Evolutionary conservation across 2,329 filamentous ascomycete species (phyloP).

Genomic region (Penicillium sp.): DNA sequence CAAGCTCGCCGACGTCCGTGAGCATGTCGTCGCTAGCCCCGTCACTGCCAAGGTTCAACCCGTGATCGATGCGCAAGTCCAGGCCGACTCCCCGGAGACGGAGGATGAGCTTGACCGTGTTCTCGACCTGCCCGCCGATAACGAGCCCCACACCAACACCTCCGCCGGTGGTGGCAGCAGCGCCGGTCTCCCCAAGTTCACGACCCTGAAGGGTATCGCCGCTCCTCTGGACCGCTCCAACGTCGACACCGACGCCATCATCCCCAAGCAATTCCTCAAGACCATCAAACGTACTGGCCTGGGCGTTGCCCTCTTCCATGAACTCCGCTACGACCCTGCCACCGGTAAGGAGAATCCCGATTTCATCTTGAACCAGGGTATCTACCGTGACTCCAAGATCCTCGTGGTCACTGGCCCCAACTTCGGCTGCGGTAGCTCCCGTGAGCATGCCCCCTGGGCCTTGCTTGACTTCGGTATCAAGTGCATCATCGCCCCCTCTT

Average conservation of each 20-base stretch:
- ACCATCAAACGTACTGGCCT: conserved; percentile 98
- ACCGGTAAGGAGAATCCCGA: conserved; percentile 70
- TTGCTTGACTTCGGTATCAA: conserved; percentile 95
- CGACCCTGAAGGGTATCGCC: conserved; percentile 77
- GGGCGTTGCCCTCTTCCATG: conserved; percentile 81
- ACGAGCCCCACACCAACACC: conserved; percentile 63
- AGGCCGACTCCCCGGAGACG: conserved; percentile 57
- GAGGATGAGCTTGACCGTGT: conserved; percentile 65
- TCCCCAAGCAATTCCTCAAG: conserved; percentile 98
- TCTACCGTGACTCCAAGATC: conserved; percentile 81
- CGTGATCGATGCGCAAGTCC: conserved; percentile 59
- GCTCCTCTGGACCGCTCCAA: conserved; percentile 86
- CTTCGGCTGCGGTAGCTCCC: conserved; percentile 89
- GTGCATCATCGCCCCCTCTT: conserved; percentile 85
- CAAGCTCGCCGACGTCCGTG: conserved; percentile 87
- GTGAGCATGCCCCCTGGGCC: conserved; percentile 97
- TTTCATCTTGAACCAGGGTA: conserved; percentile 88
- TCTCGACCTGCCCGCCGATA: conserved; percentile 63
- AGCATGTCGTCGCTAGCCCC: conserved; percentile 58
- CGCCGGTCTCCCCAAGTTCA: conserved; percentile 78
- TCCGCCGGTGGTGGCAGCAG: conserved; percentile 43
- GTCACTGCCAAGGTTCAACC: conserved; percentile 53
- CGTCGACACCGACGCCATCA: conserved; percentile 98
- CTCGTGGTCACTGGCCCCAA: conserved; percentile 88
- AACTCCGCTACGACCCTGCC: conserved; percentile 71